Evolutionary conservation across 208 protist species (phyloP), one percentile per base, ranked within the genome.

Genomic region (Trypanosoma boissoni): DNA sequence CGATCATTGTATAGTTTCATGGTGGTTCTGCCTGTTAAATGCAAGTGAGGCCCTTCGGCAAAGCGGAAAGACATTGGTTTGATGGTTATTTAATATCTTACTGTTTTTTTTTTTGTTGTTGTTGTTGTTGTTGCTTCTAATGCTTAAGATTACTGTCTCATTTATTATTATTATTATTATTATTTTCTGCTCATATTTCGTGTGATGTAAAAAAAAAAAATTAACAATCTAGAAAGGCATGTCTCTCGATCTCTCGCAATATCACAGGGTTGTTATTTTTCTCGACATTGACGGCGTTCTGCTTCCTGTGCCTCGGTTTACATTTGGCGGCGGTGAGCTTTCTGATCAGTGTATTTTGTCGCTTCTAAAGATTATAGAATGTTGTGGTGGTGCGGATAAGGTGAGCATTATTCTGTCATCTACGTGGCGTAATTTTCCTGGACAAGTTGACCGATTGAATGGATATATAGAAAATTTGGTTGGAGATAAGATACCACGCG

Each of bases 271-370:
- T 56, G 78, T 94, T 6, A 80, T 94, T 29, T 94, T 94, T 62
- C 69, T 94, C 18, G 87, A 94, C 54, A 76, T 94, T 37, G 87
- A 94, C 50, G 87, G 87, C 34, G 87, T 94, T 10, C 79, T 94
- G 24, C 66, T 94, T 24, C 83, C 87, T 4, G 87, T 94, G 0
- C 79, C 83, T 12, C 78, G 79, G 20, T 89, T 86, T 63, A 82
- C 79, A 21, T 94, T 94, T 60, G 87, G 87, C 43, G 87, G 87
- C 18, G 83, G 87, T 20, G 80, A 94, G 3, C 76, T 94, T 23
- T 80, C 63, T 43, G 43, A 14, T 2, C 46, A 61, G 7, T 88
- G 87, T 57, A 71, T 90, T n/a, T 57, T 53, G 27, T 31, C 62
- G n/a, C 72, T 94, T 0, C 45, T 58, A n/a, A 20, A 59, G 14